Evolutionary conservation across 495 filamentous ascomycete species (phyloP).

Genomic region (Mytilinidion resinicola): DNA sequence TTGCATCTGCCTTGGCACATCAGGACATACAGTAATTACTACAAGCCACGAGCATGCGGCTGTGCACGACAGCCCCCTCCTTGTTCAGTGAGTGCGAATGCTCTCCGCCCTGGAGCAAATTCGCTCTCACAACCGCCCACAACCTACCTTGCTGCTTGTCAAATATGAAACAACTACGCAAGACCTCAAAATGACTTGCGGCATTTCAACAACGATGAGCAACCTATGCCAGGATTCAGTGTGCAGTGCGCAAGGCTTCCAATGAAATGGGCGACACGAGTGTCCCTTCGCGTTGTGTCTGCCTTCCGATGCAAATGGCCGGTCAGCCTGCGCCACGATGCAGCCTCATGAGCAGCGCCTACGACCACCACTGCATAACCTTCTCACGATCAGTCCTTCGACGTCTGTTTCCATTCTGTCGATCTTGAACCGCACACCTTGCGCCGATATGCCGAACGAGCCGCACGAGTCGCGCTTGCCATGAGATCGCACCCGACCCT

Average conservation of each 20-base stretch:
- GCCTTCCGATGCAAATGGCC: not conserved
- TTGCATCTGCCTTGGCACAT: no score
- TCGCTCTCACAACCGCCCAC: no score
- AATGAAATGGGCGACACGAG: not conserved
- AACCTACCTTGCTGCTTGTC: no score
- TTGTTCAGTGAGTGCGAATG: no score
- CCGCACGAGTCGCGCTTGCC: not conserved
- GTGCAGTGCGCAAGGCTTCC: no score
- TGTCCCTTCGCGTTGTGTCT: not conserved
- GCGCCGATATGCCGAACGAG: constrained; percentile 1
- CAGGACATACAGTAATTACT: no score
- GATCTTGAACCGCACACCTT: not conserved
- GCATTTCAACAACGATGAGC: not conserved
- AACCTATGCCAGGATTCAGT: not conserved
- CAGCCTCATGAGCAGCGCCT: constrained; percentile 1
- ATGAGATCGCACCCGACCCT: not conserved
- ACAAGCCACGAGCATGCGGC: no score
- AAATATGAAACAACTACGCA: no score
- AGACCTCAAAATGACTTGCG: not conserved
- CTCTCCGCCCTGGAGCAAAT: no score
- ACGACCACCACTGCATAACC: no score
- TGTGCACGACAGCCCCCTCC: no score
- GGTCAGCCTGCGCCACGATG: not conserved
- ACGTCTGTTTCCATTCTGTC: no score
- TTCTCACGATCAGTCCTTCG: not conserved